These are phyloP conservation scores for Colletotrichum navitas DNA, from an alignment of 2,329 filamentous ascomycete genomes.

Conservation along the genomic window DNA sequence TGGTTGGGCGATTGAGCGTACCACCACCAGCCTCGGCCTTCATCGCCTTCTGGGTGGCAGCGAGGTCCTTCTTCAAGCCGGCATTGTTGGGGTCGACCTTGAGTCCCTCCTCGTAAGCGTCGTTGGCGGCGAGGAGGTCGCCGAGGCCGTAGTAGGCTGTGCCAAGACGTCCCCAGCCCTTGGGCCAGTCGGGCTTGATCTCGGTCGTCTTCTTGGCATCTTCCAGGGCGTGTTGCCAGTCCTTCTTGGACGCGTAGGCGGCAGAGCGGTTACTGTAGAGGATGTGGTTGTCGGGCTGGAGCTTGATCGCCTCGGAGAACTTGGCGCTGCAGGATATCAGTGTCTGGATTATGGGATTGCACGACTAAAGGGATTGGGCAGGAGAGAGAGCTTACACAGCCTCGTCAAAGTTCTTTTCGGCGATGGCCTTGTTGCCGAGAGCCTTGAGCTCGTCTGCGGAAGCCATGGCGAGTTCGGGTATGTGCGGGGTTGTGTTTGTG, in stretches of 20 bases:
- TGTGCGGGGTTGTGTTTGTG: neutral
- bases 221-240: conserved; percentile 85
- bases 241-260: conserved; percentile 86
- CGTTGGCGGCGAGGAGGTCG: conserved; percentile 85
- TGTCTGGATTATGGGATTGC: neutral
- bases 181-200: conserved; percentile 97
- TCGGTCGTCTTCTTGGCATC: conserved; percentile 95
- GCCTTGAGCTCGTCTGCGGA: conserved; percentile 88
- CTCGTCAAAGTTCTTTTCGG: conserved; percentile 95
- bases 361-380: too few species aligned
- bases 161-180: conserved; percentile 95
- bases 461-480: conserved; percentile 57
- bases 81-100: conserved; percentile 93
- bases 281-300: conserved; percentile 93
- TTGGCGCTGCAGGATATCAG: conserved; percentile 75
- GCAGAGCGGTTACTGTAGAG: conserved; percentile 98
- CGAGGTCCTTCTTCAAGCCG: conserved; percentile 89
- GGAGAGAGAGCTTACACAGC: conserved; percentile 79
- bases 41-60: conserved; percentile 88
- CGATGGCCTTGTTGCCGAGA: conserved; percentile 98
- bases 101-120: conserved; percentile 94
- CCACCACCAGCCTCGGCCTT: conserved; percentile 72
- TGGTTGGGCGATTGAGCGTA: neutral
- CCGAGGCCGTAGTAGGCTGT: conserved; percentile 89
- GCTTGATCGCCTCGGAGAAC: conserved; percentile 91